Evolutionary conservation across 441 rosid species (phyloP).

Genomic region (Eruca vesicaria): DNA sequence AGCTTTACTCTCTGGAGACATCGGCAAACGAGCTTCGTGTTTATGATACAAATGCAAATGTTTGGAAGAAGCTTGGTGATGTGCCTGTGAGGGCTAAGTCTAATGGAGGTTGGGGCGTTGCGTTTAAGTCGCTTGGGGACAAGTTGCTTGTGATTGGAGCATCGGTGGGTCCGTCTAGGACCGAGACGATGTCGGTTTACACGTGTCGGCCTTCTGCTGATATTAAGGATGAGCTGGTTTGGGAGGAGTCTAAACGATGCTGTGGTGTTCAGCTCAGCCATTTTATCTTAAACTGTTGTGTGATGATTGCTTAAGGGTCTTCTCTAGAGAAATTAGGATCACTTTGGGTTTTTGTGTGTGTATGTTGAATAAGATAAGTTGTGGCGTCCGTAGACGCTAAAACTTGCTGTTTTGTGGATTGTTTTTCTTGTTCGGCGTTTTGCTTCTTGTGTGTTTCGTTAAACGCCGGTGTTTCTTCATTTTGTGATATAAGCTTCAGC

Average conservation of each 20-base stretch:
- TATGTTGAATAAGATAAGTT: slow-evolving; percentile 26
- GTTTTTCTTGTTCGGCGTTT: background rate
- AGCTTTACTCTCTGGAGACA: slow-evolving; percentile 74
- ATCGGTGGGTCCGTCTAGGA: slow-evolving; percentile 33
- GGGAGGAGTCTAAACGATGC: slow-evolving; percentile 61
- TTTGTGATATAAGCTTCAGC: background rate
- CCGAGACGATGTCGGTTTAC: slow-evolving; percentile 65
- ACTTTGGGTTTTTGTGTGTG: background rate
- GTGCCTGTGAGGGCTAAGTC: slow-evolving; percentile 80
- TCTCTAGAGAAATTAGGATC: slow-evolving; percentile 7
- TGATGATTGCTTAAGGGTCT: slow-evolving; percentile 64
- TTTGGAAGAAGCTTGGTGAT: slow-evolving; percentile 71
- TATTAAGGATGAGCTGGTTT: slow-evolving; percentile 39
- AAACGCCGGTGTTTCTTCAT: background rate
- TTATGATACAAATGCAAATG: slow-evolving; percentile 26
- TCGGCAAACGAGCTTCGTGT: slow-evolving; percentile 56
- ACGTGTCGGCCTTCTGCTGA: slow-evolving; percentile 56
- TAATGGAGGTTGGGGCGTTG: slow-evolving; percentile 86
- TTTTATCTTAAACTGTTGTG: slow-evolving; percentile 78
- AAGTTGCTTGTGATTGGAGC: slow-evolving; percentile 81
- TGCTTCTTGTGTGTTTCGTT: slow-evolving; percentile 5
- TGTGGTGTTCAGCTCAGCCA: slow-evolving; percentile 56
- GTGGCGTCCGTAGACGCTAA: too few relatives aligned
- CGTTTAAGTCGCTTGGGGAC: slow-evolving; percentile 84
- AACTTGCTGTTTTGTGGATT: too few relatives aligned